Percentiles rank a stretch among this genome's conserved stretches.
phyloP scores from a whole-genome alignment of 371 early-diverging fungal species.

The Funneliformis caledonium region DNA sequence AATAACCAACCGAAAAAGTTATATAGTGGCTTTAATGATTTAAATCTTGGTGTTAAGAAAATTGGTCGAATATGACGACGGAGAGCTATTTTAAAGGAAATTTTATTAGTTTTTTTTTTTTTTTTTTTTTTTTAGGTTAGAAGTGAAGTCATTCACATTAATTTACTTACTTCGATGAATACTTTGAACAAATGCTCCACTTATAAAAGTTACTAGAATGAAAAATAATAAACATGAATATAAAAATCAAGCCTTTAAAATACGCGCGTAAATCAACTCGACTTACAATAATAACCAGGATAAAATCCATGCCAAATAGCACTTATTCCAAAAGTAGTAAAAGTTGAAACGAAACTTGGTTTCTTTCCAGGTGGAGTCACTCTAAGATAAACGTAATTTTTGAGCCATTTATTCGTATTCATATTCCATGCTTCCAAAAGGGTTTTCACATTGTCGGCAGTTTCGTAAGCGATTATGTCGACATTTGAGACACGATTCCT shows the following conservation, averaged over 20 bases:
- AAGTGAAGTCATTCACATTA: too few species aligned
- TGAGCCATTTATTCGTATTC: constrained; percentile 86
- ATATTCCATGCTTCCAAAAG: constrained; percentile 87
- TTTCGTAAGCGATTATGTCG: constrained; percentile 69
- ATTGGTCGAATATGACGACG: constrained; percentile 76
- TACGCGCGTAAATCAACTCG: neutral
- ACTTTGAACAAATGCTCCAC: constrained; percentile 57
- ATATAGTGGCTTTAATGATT: constrained; percentile 52
- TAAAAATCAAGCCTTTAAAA: neutral
- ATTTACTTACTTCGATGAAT: constrained; percentile 47
- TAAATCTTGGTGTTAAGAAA: constrained; percentile 52
- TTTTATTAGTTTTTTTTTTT: neutral
- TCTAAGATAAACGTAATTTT: constrained; percentile 80
- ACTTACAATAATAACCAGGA: constrained; percentile 82
- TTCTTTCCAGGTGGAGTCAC: constrained; percentile 61
- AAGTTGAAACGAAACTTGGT: constrained; percentile 57
- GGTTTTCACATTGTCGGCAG: constrained; percentile 70
- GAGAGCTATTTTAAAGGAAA: constrained; percentile 43
- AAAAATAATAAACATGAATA: neutral
- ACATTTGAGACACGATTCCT: constrained; percentile 72
- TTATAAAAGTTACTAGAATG: constrained; percentile 55
- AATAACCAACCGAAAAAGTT: constrained; percentile 68
- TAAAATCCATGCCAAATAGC: constrained; percentile 97
- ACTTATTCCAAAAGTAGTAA: constrained; percentile 77
- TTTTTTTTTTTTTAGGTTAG: neutral